Percentiles rank a stretch among this genome's conserved stretches.
Evolutionary conservation across 768 basidiomycete genomes (phyloP).

Genomic region (Mycena latifolia): DNA sequence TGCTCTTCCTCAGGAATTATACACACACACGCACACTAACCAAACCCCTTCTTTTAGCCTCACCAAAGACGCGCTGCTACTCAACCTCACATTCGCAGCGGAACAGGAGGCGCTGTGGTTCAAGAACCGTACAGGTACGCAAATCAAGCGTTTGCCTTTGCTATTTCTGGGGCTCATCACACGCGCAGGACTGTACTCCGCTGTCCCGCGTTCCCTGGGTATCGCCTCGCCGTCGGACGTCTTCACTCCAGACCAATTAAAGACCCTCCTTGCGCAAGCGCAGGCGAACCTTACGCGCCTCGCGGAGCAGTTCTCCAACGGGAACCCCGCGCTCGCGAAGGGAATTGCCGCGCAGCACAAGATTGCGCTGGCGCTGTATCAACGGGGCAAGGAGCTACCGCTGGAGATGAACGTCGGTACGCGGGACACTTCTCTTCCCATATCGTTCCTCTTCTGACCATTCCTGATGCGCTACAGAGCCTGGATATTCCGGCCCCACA

Average conservation of each 20-base stretch:
- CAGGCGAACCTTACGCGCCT: slow-evolving; percentile 39
- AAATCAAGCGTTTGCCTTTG: too few species aligned
- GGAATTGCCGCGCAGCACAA: slow-evolving; percentile 47
- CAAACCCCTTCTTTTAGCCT: too few species aligned
- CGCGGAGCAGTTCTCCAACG: slow-evolving; percentile 46
- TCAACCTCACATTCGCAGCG: slow-evolving; percentile 39
- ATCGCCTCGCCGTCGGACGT: slow-evolving; percentile 45
- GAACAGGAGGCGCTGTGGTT: slow-evolving; percentile 45
- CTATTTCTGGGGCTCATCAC: background rate
- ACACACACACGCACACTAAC: too few species aligned
- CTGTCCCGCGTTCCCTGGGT: slow-evolving; percentile 45
- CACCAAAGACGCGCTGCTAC: slow-evolving; percentile 42
- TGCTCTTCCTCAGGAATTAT: too few species aligned
- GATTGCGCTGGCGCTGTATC: slow-evolving; percentile 41
- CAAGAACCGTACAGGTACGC: slow-evolving; percentile 44
- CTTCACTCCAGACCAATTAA: slow-evolving; percentile 37
- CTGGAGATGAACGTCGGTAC: slow-evolving; percentile 48
- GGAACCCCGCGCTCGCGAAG: slow-evolving; percentile 43
- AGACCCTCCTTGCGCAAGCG: slow-evolving; percentile 35
- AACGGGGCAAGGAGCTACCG: slow-evolving; percentile 39
- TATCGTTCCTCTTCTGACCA: too few species aligned
- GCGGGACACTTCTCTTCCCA: background rate
- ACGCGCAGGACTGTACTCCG: slow-evolving; percentile 41
- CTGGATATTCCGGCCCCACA: slow-evolving; percentile 49
- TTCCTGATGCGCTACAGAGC: slow-evolving; percentile 37